Conservation (phyloP, 2,329 filamentous ascomycete genomes). For the Biscogniauxia marginata region DNA sequence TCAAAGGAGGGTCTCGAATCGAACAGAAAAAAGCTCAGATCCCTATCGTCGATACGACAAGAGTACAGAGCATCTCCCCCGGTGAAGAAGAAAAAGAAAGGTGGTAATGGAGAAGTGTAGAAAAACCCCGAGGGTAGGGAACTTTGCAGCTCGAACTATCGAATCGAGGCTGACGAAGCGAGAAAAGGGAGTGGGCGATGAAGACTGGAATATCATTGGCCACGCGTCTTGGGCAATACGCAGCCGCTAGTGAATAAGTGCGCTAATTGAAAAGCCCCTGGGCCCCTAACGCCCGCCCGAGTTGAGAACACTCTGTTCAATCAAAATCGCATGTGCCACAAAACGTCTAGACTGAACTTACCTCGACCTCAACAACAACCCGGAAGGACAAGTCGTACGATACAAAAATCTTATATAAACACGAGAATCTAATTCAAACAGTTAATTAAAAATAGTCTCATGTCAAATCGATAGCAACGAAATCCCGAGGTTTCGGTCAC, state of each 20-base stretch:
- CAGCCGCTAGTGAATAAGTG: background rate
- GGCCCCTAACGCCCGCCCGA: background rate
- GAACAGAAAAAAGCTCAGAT: slow-evolving; percentile 6
- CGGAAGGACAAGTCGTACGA: background rate
- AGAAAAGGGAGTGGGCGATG: background rate
- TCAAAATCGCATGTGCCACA: background rate
- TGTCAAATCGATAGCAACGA: background rate
- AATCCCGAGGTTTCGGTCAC: background rate
- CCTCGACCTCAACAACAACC: background rate
- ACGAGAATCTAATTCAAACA: background rate
- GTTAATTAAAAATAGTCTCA: background rate
- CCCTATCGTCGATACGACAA: slow-evolving; percentile 16
- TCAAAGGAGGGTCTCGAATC: slow-evolving; percentile 19
- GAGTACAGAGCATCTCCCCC: slow-evolving; percentile 18
- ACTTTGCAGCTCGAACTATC: slow-evolving; percentile 1
- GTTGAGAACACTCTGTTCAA: background rate
- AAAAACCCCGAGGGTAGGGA: slow-evolving; percentile 13
- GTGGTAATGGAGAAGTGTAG: slow-evolving; percentile 7
- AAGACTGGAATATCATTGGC: background rate
- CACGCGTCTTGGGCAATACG: background rate
- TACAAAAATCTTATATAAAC: background rate
- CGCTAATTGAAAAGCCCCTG: background rate
- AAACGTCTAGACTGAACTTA: background rate
- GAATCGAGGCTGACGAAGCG: background rate
- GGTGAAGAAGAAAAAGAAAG: slow-evolving; percentile 10